Evolutionary conservation across 169 alveolate genomes (phyloP).

Genomic region (Plasmodium coatneyi): DNA sequence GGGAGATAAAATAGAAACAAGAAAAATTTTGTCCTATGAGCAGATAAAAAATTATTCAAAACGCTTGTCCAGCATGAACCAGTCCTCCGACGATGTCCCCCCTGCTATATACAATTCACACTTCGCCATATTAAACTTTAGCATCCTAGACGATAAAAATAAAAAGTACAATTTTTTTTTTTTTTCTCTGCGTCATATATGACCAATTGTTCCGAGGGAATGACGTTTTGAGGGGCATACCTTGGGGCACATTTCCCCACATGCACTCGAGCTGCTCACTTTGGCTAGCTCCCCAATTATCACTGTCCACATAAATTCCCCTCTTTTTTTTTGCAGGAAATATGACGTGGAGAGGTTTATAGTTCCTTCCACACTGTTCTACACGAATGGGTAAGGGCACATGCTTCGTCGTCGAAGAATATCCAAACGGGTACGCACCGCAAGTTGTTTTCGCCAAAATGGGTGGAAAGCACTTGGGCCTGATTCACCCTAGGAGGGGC

Average conservation of each 20-base stretch:
- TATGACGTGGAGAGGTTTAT: slow-evolving; percentile 72
- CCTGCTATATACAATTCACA: slow-evolving; percentile 7
- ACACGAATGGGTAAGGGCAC: slow-evolving; percentile 35
- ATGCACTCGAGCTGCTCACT: not conserved
- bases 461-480: not conserved
- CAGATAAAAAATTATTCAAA: slow-evolving; percentile 27
- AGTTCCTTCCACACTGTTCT: slow-evolving; percentile 57
- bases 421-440: not conserved
- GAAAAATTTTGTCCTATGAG: slow-evolving; percentile 33
- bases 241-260: not conserved
- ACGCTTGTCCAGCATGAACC: slow-evolving; percentile 17
- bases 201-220: not conserved
- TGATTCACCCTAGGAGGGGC: not conserved
- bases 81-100: not conserved
- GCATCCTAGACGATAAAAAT: slow-evolving; percentile 73
- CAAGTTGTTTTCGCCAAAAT: not conserved
- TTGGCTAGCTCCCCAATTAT: not conserved
- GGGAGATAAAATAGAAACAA: not conserved
- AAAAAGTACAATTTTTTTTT: slow-evolving; percentile 24
- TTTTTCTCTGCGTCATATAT: not conserved
- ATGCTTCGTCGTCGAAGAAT: not conserved
- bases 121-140: slow-evolving; percentile 44
- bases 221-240: not conserved
- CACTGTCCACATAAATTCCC: not conserved
- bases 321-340: slow-evolving; percentile 44